Conservation (phyloP, 306 rosid genomes). For the Trichosanthes truncata region DNA sequence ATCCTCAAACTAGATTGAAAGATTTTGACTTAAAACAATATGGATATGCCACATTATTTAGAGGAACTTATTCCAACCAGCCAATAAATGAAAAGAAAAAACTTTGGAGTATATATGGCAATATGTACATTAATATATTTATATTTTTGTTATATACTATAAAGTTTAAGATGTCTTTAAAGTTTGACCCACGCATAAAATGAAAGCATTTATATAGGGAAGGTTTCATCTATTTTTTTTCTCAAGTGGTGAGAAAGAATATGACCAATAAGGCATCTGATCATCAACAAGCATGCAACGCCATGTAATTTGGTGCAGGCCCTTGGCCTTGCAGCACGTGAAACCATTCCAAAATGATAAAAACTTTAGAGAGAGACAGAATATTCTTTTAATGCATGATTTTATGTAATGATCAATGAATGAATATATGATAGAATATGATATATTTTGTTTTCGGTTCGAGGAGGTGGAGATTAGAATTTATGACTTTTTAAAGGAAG, state of each 20-base stretch:
- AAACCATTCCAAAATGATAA: slow-evolving; percentile 11
- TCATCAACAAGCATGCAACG: not conserved
- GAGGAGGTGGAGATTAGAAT: too few relatives aligned
- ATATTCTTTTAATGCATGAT: not conserved
- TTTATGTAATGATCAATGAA: not conserved
- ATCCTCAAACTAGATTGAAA: slow-evolving; percentile 3
- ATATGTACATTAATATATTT: not conserved
- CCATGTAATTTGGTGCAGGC: slow-evolving; percentile 4
- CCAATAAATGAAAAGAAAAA: not conserved
- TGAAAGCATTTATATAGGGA: not conserved
- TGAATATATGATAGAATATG: too few relatives aligned
- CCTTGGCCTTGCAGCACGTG: not conserved
- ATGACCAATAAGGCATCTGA: not conserved
- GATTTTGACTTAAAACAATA: not conserved
- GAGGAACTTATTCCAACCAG: slow-evolving; percentile 4
- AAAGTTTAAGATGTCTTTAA: not conserved
- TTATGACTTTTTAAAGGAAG: too few relatives aligned
- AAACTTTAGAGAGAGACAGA: not conserved
- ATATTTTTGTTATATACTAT: not conserved
- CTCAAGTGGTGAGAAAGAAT: not conserved
- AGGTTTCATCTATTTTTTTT: not conserved
- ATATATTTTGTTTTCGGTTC: too few relatives aligned
- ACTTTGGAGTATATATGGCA: not conserved
- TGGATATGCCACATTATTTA: not conserved
- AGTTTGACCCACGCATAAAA: not conserved